Conservation (phyloP, 148 eudicot genomes). For the Pouteria glomerata region DNA sequence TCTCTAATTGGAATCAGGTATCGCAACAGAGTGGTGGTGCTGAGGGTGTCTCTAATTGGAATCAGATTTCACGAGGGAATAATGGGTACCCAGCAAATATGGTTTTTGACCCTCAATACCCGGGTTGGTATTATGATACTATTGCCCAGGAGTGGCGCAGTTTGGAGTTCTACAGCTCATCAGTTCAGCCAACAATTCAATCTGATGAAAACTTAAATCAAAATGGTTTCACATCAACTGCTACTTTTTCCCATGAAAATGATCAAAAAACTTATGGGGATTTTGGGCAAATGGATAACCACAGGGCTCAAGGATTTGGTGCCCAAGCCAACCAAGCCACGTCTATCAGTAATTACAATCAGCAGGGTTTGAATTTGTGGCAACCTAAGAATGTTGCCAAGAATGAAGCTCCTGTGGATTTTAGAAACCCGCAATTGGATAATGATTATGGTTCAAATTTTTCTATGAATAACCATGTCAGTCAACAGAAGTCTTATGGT, state of each 20-base stretch:
- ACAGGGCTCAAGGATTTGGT: constrained; percentile 21
- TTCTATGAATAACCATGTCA: constrained; percentile 22
- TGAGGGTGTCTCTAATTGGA: constrained; percentile 32
- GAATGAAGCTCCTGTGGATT: constrained; percentile 20
- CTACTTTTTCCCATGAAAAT: constrained; percentile 22
- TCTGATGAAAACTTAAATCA: constrained; percentile 31
- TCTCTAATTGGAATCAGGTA: constrained; percentile 45
- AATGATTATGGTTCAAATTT: constrained; percentile 19
- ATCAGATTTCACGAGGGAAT: constrained; percentile 41
- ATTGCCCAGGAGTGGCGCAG: constrained; percentile 58
- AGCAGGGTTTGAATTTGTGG: constrained; percentile 33
- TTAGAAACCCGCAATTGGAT: constrained; percentile 24
- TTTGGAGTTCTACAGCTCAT: constrained; percentile 50
- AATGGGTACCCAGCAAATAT: constrained; percentile 62
- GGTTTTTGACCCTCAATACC: constrained; percentile 80
- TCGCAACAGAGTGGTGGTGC: constrained; percentile 31
- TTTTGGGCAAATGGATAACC: constrained; percentile 24
- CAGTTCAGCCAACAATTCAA: constrained; percentile 35
- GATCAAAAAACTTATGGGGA: constrained; percentile 23
- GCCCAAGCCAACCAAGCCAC: constrained; percentile 25
- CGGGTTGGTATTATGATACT: constrained; percentile 82
- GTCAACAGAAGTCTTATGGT: constrained; percentile 20
- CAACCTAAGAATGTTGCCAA: constrained; percentile 32
- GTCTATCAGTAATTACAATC: constrained; percentile 35
- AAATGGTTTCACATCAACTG: constrained; percentile 29